Conservation (phyloP, 2,329 filamentous ascomycete genomes). For the Cercospora beticola region DNA sequence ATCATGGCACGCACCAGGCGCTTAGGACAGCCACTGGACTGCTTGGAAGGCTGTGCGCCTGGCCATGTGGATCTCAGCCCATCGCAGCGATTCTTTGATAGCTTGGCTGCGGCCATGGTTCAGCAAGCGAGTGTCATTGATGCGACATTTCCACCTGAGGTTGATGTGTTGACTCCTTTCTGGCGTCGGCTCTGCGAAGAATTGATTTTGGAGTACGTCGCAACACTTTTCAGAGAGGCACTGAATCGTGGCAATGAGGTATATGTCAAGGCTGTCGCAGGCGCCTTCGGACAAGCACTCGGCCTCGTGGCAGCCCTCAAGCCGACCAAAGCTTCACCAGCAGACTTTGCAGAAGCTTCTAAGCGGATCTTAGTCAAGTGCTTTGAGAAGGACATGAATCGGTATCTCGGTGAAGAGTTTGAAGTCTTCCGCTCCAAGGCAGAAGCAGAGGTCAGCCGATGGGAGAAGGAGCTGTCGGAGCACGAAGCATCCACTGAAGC, state of each 20-base stretch:
- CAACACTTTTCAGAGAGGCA: slow-evolving; percentile 80
- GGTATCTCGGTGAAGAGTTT: slow-evolving; percentile 89
- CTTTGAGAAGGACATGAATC: slow-evolving; percentile 90
- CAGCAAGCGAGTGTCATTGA: slow-evolving; percentile 80
- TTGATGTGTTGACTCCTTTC: slow-evolving; percentile 72
- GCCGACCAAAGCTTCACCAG: slow-evolving; percentile 62
- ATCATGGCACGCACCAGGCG: slow-evolving; percentile 73
- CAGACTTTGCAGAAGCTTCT: slow-evolving; percentile 63
- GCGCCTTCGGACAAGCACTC: slow-evolving; percentile 81
- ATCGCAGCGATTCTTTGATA: slow-evolving; percentile 77
- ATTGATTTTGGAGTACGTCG: slow-evolving; percentile 79
- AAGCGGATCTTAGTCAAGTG: slow-evolving; percentile 67
- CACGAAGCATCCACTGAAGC: slow-evolving; percentile 89
- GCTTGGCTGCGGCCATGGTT: slow-evolving; percentile 71
- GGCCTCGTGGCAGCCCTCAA: slow-evolving; percentile 72
- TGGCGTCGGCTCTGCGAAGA: slow-evolving; percentile 82
- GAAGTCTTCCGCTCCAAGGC: slow-evolving; percentile 78
- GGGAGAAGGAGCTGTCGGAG: slow-evolving; percentile 89
- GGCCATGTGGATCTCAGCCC: slow-evolving; percentile 76
- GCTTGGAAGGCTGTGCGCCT: slow-evolving; percentile 65
- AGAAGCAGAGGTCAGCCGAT: slow-evolving; percentile 73
- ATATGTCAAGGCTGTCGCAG: slow-evolving; percentile 83
- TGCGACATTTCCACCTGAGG: slow-evolving; percentile 72
- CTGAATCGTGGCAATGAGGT: slow-evolving; percentile 71
- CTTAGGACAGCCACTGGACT: slow-evolving; percentile 74